Base-by-base conservation (phyloP, 2,329 filamentous ascomycete genomes). In the Fusarium equiseti region DNA sequence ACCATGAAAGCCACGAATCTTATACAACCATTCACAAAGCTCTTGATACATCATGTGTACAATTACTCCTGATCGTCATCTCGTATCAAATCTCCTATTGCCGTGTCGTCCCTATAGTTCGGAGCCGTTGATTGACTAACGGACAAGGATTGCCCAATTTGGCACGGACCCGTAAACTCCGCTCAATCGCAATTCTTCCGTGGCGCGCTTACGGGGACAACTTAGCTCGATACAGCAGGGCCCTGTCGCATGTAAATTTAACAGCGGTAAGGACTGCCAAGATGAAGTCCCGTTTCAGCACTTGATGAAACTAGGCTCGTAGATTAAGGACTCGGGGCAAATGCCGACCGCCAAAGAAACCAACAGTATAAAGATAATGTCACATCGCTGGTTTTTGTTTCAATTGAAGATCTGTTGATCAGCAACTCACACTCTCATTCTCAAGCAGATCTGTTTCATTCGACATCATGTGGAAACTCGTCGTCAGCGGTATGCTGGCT, bases 401-500 rank as follows among this genome's bases (percentile, higher is more conserved):
- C 49, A 51, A 46, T 22, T 18, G 18, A 48, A 38, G 40, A 55
- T 45, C 22, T 6, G 4, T 10, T 26, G 38, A 38, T 24, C 50
- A 53, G 24, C n/a, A 20, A 24, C 49, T 27, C 8, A 7, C 12
- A n/a, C 4, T 16, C 7, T 38, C 16, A 35, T 6, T 8, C n/a
- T 27, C 27, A 38, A 20, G 18, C 15, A 43, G 8, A 38, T 27
- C 20, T 51, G 12, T 57, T 15, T 27, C 35, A 53, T 31, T 35
- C 26, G 5, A 10, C 9, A 63, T 22, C n/a, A 58, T 72, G 51
- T 72, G 68, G 48, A 74, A 73, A 48, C 31, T 71, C 9, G 50
- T 70, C n/a, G 45, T 77, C 44, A 64, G 57, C 45, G 66, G 76
- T 46, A 50, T 75, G 26, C 51, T 77, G 8, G 73, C 76, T 35